Evolutionary conservation across 176 grass and related monocot species (phyloP), one percentile per base, ranked within the genome.

Genomic region (Triticum turgidum): DNA sequence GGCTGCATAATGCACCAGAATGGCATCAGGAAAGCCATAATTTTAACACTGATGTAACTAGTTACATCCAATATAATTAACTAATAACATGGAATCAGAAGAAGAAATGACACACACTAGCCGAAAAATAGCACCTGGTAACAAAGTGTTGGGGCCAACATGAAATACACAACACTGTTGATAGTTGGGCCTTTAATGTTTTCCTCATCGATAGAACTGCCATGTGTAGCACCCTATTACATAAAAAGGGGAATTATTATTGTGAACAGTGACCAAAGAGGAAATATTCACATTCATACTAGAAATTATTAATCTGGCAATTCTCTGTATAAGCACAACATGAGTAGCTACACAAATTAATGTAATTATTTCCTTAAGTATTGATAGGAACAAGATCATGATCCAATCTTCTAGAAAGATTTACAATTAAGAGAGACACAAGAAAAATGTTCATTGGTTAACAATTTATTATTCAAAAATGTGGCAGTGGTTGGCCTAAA

Each of bases 81-180:
- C 17, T 76, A 82, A 65, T 6, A 3, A 32, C 11, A 76, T 80
- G 6, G 4, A 77, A 13, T 72, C 51, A 52, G 68, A 71, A 80
- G 41, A 24, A 51, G 33, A 47, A 35, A 73, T 32, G 25, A 56
- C 0, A 52, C 54, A 13, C 18, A 54, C 11, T 56, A 21, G 34
- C 30, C 27, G 3, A 67, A 89, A 18, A 18, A 81, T 15, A 88
- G 59, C 84, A 98, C 96, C 96, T 95, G 96, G 71, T 96, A 98
- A 91, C 97, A 98, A 81, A 98, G 90, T 87, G 94, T 98, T 62
- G 97, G 97, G 85, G 97, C 92, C 82, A 96, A 82, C 83, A 98
- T 92, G 68, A 98, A 98, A 66, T 96, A 96, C 37, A 66, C 44
- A 29, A 98, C 77, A 77, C 89, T 89, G 65, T 91, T 87, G 47